These are phyloP conservation scores for Pythium utonaiense DNA, from an alignment of 352 stramenopile species.

Conservation along the genomic window DNA sequence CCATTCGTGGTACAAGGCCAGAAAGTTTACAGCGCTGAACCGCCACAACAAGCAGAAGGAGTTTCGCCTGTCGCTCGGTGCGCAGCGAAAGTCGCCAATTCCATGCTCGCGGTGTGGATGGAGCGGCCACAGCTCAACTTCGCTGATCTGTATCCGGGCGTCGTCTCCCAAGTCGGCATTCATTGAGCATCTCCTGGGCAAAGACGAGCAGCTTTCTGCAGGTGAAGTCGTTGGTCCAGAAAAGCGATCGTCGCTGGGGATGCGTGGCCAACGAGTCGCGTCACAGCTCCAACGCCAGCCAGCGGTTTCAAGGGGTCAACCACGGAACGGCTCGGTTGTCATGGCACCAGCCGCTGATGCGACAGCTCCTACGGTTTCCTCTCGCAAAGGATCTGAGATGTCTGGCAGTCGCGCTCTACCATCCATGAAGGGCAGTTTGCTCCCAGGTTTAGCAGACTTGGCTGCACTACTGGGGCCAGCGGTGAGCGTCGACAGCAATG, in stretches of 20 bases:
- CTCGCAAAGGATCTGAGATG: slow-evolving; percentile 1
- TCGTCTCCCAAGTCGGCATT: slow-evolving; percentile 22
- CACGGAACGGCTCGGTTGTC: slow-evolving; percentile 1
- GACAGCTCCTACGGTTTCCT: not conserved
- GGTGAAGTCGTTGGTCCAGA: not conserved
- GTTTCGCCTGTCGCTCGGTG: slow-evolving; percentile 33
- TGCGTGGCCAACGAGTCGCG: slow-evolving; percentile 1
- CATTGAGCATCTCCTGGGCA: slow-evolving; percentile 16
- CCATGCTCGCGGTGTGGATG: slow-evolving; percentile 55
- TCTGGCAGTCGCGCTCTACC: not conserved
- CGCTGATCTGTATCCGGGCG: slow-evolving; percentile 32
- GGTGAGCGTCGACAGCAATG: not conserved
- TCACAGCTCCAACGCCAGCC: slow-evolving; percentile 9
- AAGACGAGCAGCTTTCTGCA: not conserved
- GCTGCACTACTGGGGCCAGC: not conserved
- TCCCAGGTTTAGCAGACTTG: slow-evolving; percentile 5
- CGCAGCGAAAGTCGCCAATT: slow-evolving; percentile 46
- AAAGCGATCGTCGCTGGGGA: not conserved
- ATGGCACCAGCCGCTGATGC: not conserved
- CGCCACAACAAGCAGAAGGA: slow-evolving; percentile 47
- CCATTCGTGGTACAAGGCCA: slow-evolving; percentile 50
- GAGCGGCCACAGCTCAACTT: slow-evolving; percentile 48
- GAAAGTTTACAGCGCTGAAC: slow-evolving; percentile 54
- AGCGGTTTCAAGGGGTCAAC: not conserved
- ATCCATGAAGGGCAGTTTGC: slow-evolving; percentile 1